phyloP scores from a whole-genome alignment of 2,329 filamentous ascomycete species.

The Venturia oleaginea region DNA sequence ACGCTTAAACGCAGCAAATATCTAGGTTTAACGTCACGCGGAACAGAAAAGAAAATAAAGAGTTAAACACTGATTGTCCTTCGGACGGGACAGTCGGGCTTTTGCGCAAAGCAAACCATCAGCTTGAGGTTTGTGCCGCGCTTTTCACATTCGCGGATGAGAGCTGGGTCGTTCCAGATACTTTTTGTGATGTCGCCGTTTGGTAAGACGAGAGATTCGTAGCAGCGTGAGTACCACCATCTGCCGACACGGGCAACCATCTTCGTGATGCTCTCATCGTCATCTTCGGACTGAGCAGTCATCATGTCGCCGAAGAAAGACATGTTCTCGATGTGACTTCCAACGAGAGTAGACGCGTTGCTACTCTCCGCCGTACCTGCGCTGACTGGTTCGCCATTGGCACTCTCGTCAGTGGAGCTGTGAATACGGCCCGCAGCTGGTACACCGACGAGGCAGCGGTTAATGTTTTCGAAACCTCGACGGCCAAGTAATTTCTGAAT shows the following conservation, averaged over 20 bases:
- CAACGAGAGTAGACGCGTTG: not conserved
- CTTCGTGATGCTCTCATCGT: conserved; percentile 76
- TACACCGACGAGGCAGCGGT: conserved; percentile 68
- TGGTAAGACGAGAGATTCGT: conserved; percentile 57
- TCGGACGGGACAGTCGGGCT: conserved; percentile 47
- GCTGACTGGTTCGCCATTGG: conserved; percentile 14
- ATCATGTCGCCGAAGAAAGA: conserved; percentile 28
- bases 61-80: conserved; percentile 41
- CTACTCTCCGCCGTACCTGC: conserved; percentile 4
- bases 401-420: conserved; percentile 25
- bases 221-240: conserved; percentile 95
- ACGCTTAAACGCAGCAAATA: conserved; percentile 3
- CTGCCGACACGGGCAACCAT: conserved; percentile 87
- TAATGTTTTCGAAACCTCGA: conserved; percentile 62
- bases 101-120: conserved; percentile 83
- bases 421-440: conserved; percentile 52
- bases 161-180: conserved; percentile 68
- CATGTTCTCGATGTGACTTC: conserved; percentile 39
- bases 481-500: conserved; percentile 59
- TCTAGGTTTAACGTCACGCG: not conserved
- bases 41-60: not conserved
- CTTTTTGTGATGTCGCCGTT: conserved; percentile 44
- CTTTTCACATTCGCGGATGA: conserved; percentile 78
- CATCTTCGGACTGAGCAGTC: conserved; percentile 39
- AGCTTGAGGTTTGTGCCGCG: conserved; percentile 81